Conservation (phyloP, 2,329 filamentous ascomycete genomes). For the Escovopsis weberi region DNA sequence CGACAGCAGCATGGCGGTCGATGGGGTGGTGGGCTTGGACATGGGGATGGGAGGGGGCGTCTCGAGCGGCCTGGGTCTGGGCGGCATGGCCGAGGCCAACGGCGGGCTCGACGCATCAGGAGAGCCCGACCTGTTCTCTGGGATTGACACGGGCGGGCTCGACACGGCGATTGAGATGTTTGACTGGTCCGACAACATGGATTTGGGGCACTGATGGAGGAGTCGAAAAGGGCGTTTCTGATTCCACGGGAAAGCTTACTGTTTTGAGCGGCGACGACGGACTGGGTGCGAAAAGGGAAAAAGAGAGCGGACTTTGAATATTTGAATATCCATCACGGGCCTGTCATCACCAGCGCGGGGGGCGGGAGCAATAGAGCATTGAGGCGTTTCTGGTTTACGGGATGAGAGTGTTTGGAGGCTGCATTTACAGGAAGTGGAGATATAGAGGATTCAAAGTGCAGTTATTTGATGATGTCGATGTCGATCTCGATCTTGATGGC, state of each 20-base stretch:
- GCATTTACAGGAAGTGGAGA: too few species aligned
- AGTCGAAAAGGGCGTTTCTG: constrained; percentile 1
- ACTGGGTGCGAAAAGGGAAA: too few species aligned
- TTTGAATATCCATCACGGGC: too few species aligned
- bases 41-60: constrained; percentile 23
- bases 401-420: too few species aligned
- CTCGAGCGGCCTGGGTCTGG: constrained; percentile 23
- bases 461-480: too few species aligned
- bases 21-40: constrained; percentile 31
- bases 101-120: constrained; percentile 16
- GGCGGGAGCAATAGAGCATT: too few species aligned
- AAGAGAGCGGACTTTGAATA: too few species aligned
- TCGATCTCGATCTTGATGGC: too few species aligned
- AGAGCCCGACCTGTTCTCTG: constrained; percentile 25
- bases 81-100: constrained; percentile 18
- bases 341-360: too few species aligned
- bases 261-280: too few species aligned
- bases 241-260: not conserved
- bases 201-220: constrained; percentile 8
- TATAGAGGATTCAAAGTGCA: too few species aligned
- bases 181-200: constrained; percentile 24
- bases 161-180: constrained; percentile 31
- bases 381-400: too few species aligned
- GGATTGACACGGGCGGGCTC: constrained; percentile 13
- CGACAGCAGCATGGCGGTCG: constrained; percentile 25